Evolutionary conservation across 2,329 filamentous ascomycete species (phyloP), one percentile per base, ranked within the genome.

Genomic region (Coniochaeta pulveracea): DNA sequence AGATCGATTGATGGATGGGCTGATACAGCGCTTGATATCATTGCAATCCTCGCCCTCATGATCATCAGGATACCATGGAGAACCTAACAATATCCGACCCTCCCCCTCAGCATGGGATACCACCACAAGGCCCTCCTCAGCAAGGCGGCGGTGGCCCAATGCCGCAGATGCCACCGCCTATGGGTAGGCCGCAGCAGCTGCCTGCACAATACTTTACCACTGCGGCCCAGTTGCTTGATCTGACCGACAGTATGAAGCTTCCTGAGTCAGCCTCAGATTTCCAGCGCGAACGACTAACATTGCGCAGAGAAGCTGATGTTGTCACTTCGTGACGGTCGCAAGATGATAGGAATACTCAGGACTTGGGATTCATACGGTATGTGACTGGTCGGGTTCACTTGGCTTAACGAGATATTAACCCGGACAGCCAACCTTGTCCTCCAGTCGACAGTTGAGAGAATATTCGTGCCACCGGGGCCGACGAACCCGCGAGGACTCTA

Each of bases 131-230:
- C 25, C 15, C 30, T 19, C 47, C 50, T 41, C 42, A 45, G 31
- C 37, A 33, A 25, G 48, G 12, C 52, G 49, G 37, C 47, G 47
- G 19, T 40, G 51, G 21, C 51, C 49, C 42, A 21, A 48, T 42
- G 36, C 47, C 48, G 28, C 43, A 19, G 17, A 30, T 30, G 27
- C 12, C 46, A 16, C 47, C 46, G 16, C 45, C 47, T 33, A 49
- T 44, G 14, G 70, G 74, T 32, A 56, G 63, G 35, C 62, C 65
- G 30, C 59, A 67, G 42, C 81, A 85, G 58, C 64, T 89, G 24
- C 84, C 84, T 10, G 88, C 88, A 38, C 89, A 98, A 65, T 95
- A 96, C 81, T 98, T 98, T 63, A 93, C 91, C 12, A 98, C 91
- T 19, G 91, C 91, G 19, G 88, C 91, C 35, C 91, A 96, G 64